These are phyloP conservation scores for Backusella luteola DNA, from an alignment of 192 early-diverging fungal species.

Conservation along the genomic window DNA sequence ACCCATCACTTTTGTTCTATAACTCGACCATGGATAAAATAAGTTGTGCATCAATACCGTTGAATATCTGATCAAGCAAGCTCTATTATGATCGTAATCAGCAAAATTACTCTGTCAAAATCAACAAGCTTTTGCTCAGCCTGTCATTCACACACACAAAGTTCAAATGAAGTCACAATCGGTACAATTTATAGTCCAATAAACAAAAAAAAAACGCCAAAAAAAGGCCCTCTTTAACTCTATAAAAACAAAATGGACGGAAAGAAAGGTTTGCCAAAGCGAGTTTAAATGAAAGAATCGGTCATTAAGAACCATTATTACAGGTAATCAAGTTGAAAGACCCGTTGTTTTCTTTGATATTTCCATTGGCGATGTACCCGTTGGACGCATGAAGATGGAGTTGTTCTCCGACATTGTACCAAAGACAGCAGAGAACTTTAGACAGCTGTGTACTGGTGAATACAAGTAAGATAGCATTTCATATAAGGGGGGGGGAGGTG, in stretches of 20 bases:
- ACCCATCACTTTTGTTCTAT: too few relatives aligned
- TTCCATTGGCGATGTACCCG: conserved; percentile 64
- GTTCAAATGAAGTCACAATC: background rate
- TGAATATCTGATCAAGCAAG: too few relatives aligned
- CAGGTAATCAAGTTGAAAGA: conserved; percentile 24
- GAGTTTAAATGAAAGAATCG: background rate
- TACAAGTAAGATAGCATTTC: conserved; percentile 46
- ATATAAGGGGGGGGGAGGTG: too few relatives aligned
- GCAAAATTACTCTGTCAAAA: too few relatives aligned
- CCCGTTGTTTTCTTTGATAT: conserved; percentile 74
- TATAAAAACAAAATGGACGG: background rate
- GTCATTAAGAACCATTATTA: background rate
- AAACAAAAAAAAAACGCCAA: background rate
- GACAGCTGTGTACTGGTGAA: conserved; percentile 92
- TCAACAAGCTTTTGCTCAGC: too few relatives aligned
- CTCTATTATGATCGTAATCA: too few relatives aligned
- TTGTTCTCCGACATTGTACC: conserved; percentile 70
- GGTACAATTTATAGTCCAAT: background rate
- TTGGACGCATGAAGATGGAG: conserved; percentile 70
- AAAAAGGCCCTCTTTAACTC: background rate
- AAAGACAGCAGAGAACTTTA: conserved; percentile 81
- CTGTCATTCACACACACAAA: background rate
- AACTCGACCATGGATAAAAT: too few relatives aligned
- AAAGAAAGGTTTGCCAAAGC: background rate
- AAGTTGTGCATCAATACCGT: too few relatives aligned